A percentile compares a stretch with the other conserved stretches of the same genome.
These are phyloP conservation scores for Salix arbutifolia DNA, from an alignment of 345 rosid species.

Conservation along the genomic window DNA sequence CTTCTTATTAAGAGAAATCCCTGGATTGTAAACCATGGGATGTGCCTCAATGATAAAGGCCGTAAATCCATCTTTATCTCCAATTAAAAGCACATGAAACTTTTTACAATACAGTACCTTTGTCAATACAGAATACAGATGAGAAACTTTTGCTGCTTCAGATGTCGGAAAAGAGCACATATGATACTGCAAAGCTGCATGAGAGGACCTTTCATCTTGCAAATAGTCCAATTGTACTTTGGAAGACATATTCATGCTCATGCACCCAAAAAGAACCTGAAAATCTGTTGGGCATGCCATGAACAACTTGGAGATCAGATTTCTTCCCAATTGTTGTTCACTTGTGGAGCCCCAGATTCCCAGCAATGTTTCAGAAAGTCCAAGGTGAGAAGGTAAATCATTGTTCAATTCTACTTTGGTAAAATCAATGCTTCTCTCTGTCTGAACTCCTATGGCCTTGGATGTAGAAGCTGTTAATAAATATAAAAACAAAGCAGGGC, in stretches of 20 bases:
- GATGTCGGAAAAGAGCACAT: conserved; percentile 25
- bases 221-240: conserved; percentile 18
- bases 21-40: background rate
- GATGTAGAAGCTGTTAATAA: conserved; percentile 42
- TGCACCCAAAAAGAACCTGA: conserved; percentile 54
- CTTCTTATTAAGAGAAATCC: background rate
- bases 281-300: conserved; percentile 55
- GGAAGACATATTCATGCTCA: conserved; percentile 30
- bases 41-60: background rate
- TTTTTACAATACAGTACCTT: conserved; percentile 36
- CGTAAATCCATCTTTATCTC: background rate
- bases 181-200: conserved; percentile 21
- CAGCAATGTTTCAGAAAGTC: conserved; percentile 49
- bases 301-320: conserved; percentile 54
- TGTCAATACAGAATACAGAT: conserved; percentile 43
- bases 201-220: conserved; percentile 24
- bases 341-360: conserved; percentile 54
- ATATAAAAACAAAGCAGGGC: conserved; percentile 4
- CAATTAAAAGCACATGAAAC: background rate
- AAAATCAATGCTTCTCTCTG: conserved; percentile 30
- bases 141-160: conserved; percentile 52
- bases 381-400: conserved; percentile 25
- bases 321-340: conserved; percentile 40
- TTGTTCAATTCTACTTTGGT: background rate
- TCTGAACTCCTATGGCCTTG: conserved; percentile 64